Evolutionary conservation across 2,329 filamentous ascomycete genomes (phyloP), one percentile per base, ranked within the genome.

Genomic region (Escovopsis sp.): DNA sequence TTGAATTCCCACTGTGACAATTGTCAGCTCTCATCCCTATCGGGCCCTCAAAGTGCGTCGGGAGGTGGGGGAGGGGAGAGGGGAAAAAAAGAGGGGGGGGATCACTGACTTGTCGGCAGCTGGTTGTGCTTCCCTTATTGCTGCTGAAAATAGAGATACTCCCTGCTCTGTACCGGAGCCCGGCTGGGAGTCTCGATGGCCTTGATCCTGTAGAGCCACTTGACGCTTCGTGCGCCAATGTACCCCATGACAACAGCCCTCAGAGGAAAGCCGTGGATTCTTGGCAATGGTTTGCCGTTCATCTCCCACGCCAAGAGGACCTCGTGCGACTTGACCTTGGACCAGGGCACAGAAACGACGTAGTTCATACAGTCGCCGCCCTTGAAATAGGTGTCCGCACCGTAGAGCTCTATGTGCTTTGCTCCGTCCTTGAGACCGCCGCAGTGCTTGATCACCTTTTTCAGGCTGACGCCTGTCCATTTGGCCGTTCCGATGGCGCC

Each of bases 301-400:
- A 84, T 84, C 51, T 82, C 75, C 77, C 77, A 84, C 0, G 73
- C 75, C 0, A 84, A 64, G 40, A 84, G 63, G 0, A 84, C 80
- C 51, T 84, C 76, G 48, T 80, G 72, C 8, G 67, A 60, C 49
- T 77, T 79, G 38, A 82, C 78, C 57, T 85, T 85, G 6, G 70
- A 69, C 64, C 70, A 79, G 0, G 81, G 80, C 0, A 84, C 75
- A 12, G 68, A 75, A 39, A 83, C 77, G 18, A 72, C 65, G 50
- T 84, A 85, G 56, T 85, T 85, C 61, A 72, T 73, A 0, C 71
- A 67, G 37, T 80, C 61, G 12, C 70, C 67, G 40, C 77, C 73
- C 56, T 85, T 85, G 64, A 85, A 80, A 52, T 85, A 85, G 0
- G 78, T 82, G 44, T 85, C 82, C 1, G 76, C 79, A 0, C 81